Evolutionary conservation across 2,329 filamentous ascomycete species (phyloP), one percentile per base, ranked within the genome.

Genomic region (Penicillium carneum): DNA sequence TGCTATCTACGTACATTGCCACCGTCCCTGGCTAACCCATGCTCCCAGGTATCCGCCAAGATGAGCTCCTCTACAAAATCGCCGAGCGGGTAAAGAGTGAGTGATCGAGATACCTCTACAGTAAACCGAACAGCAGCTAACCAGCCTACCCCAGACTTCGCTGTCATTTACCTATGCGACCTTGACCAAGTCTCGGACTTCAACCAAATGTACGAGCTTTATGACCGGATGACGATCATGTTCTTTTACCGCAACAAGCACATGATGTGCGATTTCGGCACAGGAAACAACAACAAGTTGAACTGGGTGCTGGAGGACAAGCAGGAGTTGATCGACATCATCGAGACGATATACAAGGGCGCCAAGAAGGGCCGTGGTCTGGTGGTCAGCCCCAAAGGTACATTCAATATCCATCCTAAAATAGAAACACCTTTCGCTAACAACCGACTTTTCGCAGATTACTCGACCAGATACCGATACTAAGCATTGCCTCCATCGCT

Each of bases 261-360:
- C 80, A 98, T 98, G 88, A 96, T 80, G 76, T 80, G 78, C 77
- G 94, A 98, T 86, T 93, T 97, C 70, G 94, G 94, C 48, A 99
- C 95, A 1, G 95, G 95, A 67, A 97, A 99, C 81, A 99, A 99
- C 80, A 99, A 99, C 79, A 98, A 98, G 79, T 84, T 97, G 69
- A 97, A 97, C 76, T 97, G 92, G 89, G 92, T 97, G 49, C 83
- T 96, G 18, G 93, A 98, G 80, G 94, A 99, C 75, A 98, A 99
- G 81, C 94, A 98, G 78, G 95, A 99, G 82, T 84, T 99, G 72
- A 96, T 99, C 73, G 95, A 99, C 80, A 99, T 99, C 68, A 89
- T 98, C 74, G 95, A 99, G 84, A 97, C 93, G 4, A 93, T 99
- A 63, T 99, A 98, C 77, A 89, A 93, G 61, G 95, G 95, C n/a